Percentiles rank a stretch among this genome's conserved stretches.
Evolutionary conservation across 2,329 filamentous ascomycete species (phyloP).

Genomic region (Penicillium expansum): DNA sequence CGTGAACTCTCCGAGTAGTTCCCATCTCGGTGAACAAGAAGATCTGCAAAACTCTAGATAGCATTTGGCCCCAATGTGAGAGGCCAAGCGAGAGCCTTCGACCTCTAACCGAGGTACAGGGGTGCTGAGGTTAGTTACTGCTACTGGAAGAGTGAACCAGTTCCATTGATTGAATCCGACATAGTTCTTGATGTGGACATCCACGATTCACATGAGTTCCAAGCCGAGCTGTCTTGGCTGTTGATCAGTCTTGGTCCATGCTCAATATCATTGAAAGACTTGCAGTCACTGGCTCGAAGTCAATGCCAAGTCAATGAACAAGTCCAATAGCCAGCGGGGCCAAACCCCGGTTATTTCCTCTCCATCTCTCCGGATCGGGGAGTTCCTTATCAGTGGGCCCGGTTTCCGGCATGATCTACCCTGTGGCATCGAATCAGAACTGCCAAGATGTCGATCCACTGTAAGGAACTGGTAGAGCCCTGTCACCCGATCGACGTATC

Average conservation of each 20-base stretch:
- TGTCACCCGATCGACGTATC: not conserved
- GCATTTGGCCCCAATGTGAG: not conserved
- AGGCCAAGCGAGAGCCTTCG: not conserved
- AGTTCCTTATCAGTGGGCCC: constrained; percentile 19
- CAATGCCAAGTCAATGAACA: not conserved
- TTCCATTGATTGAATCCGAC: not conserved
- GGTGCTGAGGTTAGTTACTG: constrained; percentile 1
- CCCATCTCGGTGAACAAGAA: not conserved
- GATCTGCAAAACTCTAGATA: constrained; percentile 21
- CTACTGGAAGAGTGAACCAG: not conserved
- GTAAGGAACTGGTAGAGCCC: constrained; percentile 8
- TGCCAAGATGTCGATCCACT: constrained; percentile 13
- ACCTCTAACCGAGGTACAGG: not conserved
- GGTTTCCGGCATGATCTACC: constrained; percentile 4
- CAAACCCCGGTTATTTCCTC: not conserved
- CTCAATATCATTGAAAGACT: not conserved
- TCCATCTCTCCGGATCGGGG: constrained; percentile 5
- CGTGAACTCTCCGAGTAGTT: not conserved
- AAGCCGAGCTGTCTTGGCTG: constrained; percentile 16
- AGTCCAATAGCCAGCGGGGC: constrained; percentile 9
- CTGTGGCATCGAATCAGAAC: constrained; percentile 5
- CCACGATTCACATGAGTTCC: not conserved
- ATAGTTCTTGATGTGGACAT: not conserved
- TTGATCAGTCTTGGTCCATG: constrained; percentile 14
- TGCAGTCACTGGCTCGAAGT: not conserved